Base-by-base conservation (phyloP, 306 rosid species). In the Corylus americana region DNA sequence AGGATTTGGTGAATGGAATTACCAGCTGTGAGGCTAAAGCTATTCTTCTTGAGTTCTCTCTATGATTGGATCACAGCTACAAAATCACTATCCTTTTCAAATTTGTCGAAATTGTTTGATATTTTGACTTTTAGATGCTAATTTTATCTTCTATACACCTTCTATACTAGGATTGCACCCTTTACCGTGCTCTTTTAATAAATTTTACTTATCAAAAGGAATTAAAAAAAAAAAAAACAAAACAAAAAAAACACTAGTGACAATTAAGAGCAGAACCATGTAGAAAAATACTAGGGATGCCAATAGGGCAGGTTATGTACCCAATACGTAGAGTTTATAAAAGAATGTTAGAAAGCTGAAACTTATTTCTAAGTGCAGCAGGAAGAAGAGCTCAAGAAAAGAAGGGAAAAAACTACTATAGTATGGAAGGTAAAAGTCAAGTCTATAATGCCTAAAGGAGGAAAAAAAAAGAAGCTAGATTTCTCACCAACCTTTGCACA, bases 401-500 rank as follows among this genome's bases (percentile, higher is more conserved):
- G 7, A 17, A 39, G 47, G 0, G 0, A 48, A 67, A 67, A 67
- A 37, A 8, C 0, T 17, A 17, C 2, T 8, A 67, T 39, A 17
- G 6, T 8, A 0, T 39, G 51, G 71, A 39, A 67, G 27, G 71
- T 67, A 39, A 67, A 64, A 42, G 11, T 37, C 18, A 37, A 66
- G 17, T 37, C 6, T 37, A 39, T 39, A 18, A 66, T 37, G 39
- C 7, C 39, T 67, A 8, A 39, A 39, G 49, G n/a, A 16, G 49
- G 39, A 31, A 0, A 31, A 31, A 31, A 39, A 9, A 37, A 16
- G n/a, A 37, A 16, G 5, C 47, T 7, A 37, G 48, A 39, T 16
- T 6, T 75, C 64, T 63, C 72, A 83, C 93, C 74, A 77, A 93
- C 98, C 98, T 93, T 93, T 55, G 98, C 95, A 82, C 98, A 93